These are phyloP conservation scores for Drosera capensis DNA, from an alignment of 148 eudicot genomes.

Conservation along the genomic window DNA sequence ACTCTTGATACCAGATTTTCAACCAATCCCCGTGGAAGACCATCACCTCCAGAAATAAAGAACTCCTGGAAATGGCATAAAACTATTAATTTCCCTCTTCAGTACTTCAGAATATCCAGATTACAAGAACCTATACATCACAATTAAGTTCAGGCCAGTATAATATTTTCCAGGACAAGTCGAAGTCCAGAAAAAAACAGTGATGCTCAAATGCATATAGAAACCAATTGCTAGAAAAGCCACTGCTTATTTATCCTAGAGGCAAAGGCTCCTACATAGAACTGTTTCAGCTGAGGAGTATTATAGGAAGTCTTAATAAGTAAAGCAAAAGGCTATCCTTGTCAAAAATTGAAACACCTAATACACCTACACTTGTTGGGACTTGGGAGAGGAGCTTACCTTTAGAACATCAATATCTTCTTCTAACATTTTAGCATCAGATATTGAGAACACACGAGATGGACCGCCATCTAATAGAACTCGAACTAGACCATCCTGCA, in stretches of 20 bases:
- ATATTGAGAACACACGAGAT: constrained; percentile 58
- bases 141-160: neutral
- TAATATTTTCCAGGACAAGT: too few species aligned
- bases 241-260: too few species aligned
- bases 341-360: neutral
- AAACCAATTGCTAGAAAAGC: too few species aligned
- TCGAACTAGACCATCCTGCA: constrained; percentile 85
- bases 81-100: neutral
- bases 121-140: neutral
- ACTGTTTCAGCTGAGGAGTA: too few species aligned
- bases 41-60: constrained; percentile 98
- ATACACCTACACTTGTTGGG: neutral
- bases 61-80: constrained; percentile 42
- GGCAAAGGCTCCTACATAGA: too few species aligned
- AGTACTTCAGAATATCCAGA: neutral
- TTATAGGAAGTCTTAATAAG: too few species aligned
- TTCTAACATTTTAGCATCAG: constrained; percentile 76
- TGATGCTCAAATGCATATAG: too few species aligned
- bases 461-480: constrained; percentile 93
- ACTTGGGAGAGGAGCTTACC: constrained; percentile 25
- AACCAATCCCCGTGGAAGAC: constrained; percentile 97
- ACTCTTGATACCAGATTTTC: constrained; percentile 75
- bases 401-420: constrained; percentile 86
- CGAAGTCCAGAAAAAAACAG: too few species aligned
- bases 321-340: neutral